Percentiles rank a stretch among this genome's conserved stretches.
phyloP scores from a whole-genome alignment of 768 basidiomycete species.

The Neoboletus brunneissimus region DNA sequence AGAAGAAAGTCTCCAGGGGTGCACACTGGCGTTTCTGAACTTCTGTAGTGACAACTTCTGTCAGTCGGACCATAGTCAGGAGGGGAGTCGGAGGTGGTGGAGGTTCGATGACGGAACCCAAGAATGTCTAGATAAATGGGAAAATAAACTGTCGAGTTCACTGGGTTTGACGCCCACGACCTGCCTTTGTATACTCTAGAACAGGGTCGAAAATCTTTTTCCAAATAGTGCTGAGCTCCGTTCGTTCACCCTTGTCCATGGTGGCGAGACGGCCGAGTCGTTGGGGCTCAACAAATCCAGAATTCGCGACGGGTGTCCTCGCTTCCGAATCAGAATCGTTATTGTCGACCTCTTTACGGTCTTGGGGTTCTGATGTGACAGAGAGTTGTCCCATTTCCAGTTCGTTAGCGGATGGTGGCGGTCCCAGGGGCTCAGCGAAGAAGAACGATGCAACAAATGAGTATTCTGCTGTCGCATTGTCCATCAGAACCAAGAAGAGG shows the following conservation, averaged over 20 bases:
- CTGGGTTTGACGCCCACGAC: constrained; percentile 13
- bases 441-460: constrained; percentile 87
- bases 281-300: constrained; percentile 26
- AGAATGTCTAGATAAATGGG: constrained; percentile 52
- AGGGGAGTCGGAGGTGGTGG: constrained; percentile 73
- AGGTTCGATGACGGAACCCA: constrained; percentile 66
- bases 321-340: constrained; percentile 54
- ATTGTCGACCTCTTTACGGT: constrained; percentile 36
- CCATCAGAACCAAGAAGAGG: constrained; percentile 84
- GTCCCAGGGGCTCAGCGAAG: constrained; percentile 33
- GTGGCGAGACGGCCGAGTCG: constrained; percentile 29
- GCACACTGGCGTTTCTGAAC: constrained; percentile 75
- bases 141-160: neutral
- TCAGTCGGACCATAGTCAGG: constrained; percentile 87
- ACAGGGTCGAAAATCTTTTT: constrained; percentile 92
- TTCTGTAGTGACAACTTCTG: constrained; percentile 73
- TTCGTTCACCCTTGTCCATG: constrained; percentile 57
- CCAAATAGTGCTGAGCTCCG: constrained; percentile 68
- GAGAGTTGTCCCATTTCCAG: constrained; percentile 35
- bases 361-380: constrained; percentile 42
- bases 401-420: constrained; percentile 34
- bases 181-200: constrained; percentile 77
- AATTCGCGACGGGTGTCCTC: constrained; percentile 32
- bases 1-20: constrained; percentile 79
- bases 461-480: constrained; percentile 93